A percentile compares a stretch with the other conserved stretches of the same genome.
phyloP scores from a whole-genome alignment of 2,329 filamentous ascomycete species.

The Chrysoporthe puriensis region DNA sequence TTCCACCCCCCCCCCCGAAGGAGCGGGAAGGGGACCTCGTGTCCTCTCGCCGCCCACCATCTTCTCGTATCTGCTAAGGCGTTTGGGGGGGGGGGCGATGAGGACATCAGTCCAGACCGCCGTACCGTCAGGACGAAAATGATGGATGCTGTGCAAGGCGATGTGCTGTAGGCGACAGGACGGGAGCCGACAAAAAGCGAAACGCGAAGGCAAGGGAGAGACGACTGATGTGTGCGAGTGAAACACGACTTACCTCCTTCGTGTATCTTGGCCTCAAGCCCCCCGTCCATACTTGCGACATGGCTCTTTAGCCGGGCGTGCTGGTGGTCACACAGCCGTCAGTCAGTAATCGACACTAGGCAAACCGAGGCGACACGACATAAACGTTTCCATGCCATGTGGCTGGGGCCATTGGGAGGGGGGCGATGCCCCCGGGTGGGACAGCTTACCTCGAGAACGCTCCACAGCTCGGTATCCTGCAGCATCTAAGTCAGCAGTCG shows the following conservation, averaged over 20 bases:
- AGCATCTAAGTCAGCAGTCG: slow-evolving; percentile 29
- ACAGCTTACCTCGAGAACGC: slow-evolving; percentile 74
- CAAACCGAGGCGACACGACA: slow-evolving; percentile 32
- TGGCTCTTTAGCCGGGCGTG: slow-evolving; percentile 94
- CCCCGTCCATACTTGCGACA: slow-evolving; percentile 81
- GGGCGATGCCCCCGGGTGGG: slow-evolving; percentile 26
- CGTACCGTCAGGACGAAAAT: slow-evolving; percentile 10
- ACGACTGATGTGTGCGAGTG: slow-evolving; percentile 6
- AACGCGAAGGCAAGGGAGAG: slow-evolving; percentile 20
- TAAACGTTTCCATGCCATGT: slow-evolving; percentile 28
- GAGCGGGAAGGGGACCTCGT: slow-evolving; percentile 11
- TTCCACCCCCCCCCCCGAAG: slow-evolving; percentile 11
- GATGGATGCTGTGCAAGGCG: slow-evolving; percentile 22
- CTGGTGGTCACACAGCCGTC: slow-evolving; percentile 44
- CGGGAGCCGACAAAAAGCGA: slow-evolving; percentile 38
- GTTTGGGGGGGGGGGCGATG: neutral
- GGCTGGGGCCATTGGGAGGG: slow-evolving; percentile 29
- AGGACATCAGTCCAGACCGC: slow-evolving; percentile 2
- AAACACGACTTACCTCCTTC: slow-evolving; percentile 78
- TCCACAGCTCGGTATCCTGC: slow-evolving; percentile 91
- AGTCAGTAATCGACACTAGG: slow-evolving; percentile 42
- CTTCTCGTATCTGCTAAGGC: slow-evolving; percentile 23
- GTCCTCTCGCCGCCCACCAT: slow-evolving; percentile 17
- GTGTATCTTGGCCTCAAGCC: slow-evolving; percentile 85
- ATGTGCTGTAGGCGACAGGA: slow-evolving; percentile 7